These are phyloP conservation scores for Opeltia flavorubescens DNA, from an alignment of 495 filamentous ascomycete genomes.

Conservation along the genomic window DNA sequence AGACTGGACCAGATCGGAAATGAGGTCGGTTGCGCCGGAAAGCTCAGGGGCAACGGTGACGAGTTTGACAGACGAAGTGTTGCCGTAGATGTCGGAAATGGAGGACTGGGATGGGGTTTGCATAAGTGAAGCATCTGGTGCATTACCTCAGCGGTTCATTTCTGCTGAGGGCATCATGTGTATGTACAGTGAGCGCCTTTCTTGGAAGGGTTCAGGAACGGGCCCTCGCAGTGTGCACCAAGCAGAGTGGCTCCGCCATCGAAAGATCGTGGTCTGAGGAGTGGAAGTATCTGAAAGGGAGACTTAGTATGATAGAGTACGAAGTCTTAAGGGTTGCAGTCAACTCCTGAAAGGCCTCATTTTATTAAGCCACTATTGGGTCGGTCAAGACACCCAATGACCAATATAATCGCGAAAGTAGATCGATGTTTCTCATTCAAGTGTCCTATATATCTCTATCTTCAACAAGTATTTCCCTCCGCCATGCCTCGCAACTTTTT, in stretches of 20 bases:
- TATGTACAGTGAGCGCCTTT: constrained; percentile 56
- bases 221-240: constrained; percentile 74
- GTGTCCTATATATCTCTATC: too few species aligned
- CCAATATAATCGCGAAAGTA: too few species aligned
- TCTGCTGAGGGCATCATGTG: constrained; percentile 27
- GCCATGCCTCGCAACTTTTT: too few species aligned
- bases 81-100: constrained; percentile 4
- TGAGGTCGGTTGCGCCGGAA: constrained; percentile 43
- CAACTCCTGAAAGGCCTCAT: too few species aligned
- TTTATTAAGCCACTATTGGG: too few species aligned
- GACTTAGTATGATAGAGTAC: too few species aligned
- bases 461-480: too few species aligned
- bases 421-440: too few species aligned
- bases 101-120: constrained; percentile 7
- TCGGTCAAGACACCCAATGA: too few species aligned
- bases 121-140: constrained; percentile 7
- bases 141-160: constrained; percentile 1
- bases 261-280: constrained; percentile 51
- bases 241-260: constrained; percentile 63
- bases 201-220: constrained; percentile 57
- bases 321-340: too few species aligned
- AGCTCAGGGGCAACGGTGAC: constrained; percentile 74
- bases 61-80: constrained; percentile 40
- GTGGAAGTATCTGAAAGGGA: constrained; percentile 47
- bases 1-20: constrained; percentile 38